Conservation (phyloP, 108 stramenopile species). For the Stephanodiscus triporus region DNA sequence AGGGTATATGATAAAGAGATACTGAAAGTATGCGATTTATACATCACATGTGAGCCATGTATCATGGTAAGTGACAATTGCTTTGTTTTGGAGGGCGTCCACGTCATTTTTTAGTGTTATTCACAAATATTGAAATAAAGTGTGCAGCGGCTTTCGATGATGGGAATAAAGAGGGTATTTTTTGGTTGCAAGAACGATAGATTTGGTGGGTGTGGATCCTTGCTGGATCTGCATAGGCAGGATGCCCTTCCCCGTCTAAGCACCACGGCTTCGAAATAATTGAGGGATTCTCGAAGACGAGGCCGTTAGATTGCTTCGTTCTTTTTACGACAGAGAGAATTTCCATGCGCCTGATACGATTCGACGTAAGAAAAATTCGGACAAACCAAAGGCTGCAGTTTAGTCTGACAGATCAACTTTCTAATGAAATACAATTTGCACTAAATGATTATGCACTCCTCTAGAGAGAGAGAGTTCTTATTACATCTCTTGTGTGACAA, state of each 20-base stretch:
- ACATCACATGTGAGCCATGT: conserved; percentile 90
- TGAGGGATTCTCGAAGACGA: conserved; percentile 71
- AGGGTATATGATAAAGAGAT: conserved; percentile 55
- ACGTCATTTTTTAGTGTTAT: no score
- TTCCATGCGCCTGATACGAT: conserved; percentile 85
- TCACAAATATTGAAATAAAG: conserved; percentile 13
- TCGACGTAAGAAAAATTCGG: conserved; percentile 57
- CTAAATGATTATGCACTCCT: no score
- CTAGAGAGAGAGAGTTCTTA: no score
- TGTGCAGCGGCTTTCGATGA: conserved; percentile 81
- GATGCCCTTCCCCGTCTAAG: conserved; percentile 36
- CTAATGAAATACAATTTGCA: no score
- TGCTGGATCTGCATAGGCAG: conserved; percentile 64
- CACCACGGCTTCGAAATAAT: conserved; percentile 63
- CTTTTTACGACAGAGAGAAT: conserved; percentile 87
- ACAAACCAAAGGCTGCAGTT: no score
- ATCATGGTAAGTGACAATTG: conserved; percentile 63
- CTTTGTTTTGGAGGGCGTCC: neutral
- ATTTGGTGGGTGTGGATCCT: conserved; percentile 86
- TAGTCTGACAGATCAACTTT: no score
- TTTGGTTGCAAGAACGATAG: conserved; percentile 85
- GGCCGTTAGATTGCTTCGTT: conserved; percentile 70
- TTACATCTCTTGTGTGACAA: no score
- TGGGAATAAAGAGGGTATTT: conserved; percentile 72
- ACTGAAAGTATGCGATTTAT: conserved; percentile 61